Percentiles rank a stretch among this genome's conserved stretches.
phyloP scores from a whole-genome alignment of 208 protist species.

The Leishmania martiniquensis region DNA sequence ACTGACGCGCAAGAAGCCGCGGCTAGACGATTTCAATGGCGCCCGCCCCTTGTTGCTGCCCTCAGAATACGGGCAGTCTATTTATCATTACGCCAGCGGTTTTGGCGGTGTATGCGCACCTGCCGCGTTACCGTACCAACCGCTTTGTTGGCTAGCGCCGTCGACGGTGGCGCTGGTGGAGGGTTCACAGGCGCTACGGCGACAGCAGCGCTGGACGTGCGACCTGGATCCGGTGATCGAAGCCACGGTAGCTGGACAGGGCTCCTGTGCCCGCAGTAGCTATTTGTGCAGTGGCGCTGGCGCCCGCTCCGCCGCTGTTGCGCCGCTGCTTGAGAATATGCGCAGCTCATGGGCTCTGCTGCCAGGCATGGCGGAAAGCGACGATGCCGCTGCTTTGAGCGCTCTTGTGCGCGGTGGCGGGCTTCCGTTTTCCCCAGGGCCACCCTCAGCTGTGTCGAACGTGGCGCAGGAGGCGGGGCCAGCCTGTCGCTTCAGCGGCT shows the following conservation, averaged over 20 bases:
- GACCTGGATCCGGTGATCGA: constrained; percentile 71
- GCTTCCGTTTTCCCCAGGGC: constrained; percentile 10
- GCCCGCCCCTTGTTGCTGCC: not conserved
- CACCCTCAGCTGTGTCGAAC: not conserved
- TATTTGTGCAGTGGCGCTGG: no score
- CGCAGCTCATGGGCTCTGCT: constrained; percentile 14
- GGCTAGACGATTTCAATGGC: not conserved
- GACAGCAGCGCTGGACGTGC: constrained; percentile 66
- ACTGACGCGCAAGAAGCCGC: constrained; percentile 20
- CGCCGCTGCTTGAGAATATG: not conserved
- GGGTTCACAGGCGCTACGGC: constrained; percentile 39
- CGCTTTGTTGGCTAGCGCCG: constrained; percentile 60
- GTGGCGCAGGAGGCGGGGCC: not conserved
- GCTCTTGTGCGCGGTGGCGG: constrained; percentile 26
- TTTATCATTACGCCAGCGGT: not conserved
- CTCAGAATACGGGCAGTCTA: not conserved
- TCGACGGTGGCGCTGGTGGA: constrained; percentile 58
- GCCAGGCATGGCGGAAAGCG: constrained; percentile 1
- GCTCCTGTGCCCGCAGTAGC: not conserved
- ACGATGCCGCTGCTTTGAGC: constrained; percentile 38
- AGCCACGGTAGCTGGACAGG: constrained; percentile 40
- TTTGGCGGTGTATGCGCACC: no score
- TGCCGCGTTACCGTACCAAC: constrained; percentile 31
- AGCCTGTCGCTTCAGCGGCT: not conserved
- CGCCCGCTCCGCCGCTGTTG: not conserved